These are phyloP conservation scores for Cryptococcus sp. DNA, from an alignment of 1,284 basidiomycete species.

Conservation along the genomic window DNA sequence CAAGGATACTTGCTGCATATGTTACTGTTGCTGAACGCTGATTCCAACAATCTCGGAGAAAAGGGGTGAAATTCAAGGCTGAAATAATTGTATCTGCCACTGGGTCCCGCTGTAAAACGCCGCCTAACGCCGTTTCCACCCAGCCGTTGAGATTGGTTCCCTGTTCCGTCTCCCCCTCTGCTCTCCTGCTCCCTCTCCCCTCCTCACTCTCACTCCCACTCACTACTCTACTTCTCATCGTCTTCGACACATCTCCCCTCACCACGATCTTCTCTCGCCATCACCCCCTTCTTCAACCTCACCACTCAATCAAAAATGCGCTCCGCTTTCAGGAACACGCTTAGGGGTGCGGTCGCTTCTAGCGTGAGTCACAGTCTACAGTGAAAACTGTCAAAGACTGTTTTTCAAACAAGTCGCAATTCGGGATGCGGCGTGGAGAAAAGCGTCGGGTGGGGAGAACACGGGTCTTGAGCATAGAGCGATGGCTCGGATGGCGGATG, in stretches of 20 bases:
- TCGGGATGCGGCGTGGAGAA: background rate
- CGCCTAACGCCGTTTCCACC: constrained; percentile 8
- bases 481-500: too few species aligned
- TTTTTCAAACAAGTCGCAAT: too few species aligned
- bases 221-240: constrained; percentile 33
- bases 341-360: constrained; percentile 41
- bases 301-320: constrained; percentile 63
- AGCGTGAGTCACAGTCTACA: constrained; percentile 27
- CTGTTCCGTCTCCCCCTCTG: constrained; percentile 31
- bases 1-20: too few species aligned
- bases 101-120: constrained; percentile 19
- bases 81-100: constrained; percentile 4
- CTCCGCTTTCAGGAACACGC: constrained; percentile 68
- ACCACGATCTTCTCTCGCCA: constrained; percentile 16
- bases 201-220: constrained; percentile 3
- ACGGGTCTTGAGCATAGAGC: background rate
- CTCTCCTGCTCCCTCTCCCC: constrained; percentile 5
- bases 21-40: background rate
- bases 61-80: background rate
- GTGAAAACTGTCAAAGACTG: too few species aligned
- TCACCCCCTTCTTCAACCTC: constrained; percentile 15
- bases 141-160: constrained; percentile 19
- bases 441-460: background rate
- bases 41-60: background rate
- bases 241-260: constrained; percentile 48